A percentile compares a stretch with the other conserved stretches of the same genome.
Conservation (phyloP, 495 filamentous ascomycete genomes). For the Podospora anserina region DNA sequence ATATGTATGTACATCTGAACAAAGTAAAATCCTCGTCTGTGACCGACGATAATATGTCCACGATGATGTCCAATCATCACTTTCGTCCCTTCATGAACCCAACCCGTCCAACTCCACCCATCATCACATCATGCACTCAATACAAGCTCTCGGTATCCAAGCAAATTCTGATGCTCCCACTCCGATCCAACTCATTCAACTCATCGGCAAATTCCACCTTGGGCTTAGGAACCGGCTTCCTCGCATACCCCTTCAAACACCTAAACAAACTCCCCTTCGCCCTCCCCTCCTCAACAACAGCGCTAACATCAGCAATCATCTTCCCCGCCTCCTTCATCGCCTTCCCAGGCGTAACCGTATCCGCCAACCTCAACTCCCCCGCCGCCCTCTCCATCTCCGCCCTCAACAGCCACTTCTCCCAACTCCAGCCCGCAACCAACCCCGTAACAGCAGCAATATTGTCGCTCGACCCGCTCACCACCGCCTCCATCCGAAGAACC, state of each 20-base stretch:
- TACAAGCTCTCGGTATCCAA: constrained; percentile 20
- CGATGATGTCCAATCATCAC: background rate
- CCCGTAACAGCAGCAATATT: constrained; percentile 73
- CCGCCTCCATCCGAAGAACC: constrained; percentile 60
- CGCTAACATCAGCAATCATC: constrained; percentile 71
- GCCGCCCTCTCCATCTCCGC: constrained; percentile 79
- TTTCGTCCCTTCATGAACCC: background rate
- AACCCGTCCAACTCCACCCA: background rate
- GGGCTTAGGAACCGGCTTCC: constrained; percentile 60
- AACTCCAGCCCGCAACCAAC: constrained; percentile 82
- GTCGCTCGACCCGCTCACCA: constrained; percentile 66
- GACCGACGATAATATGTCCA: background rate
- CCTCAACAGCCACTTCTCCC: constrained; percentile 94
- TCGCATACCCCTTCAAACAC: constrained; percentile 80
- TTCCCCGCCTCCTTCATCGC: constrained; percentile 48
- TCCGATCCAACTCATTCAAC: constrained; percentile 17
- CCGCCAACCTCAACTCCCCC: constrained; percentile 55
- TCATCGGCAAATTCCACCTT: constrained; percentile 8
- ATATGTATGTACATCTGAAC: background rate
- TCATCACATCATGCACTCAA: background rate
- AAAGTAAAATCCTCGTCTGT: background rate
- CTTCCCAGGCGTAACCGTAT: constrained; percentile 43
- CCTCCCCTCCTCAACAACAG: constrained; percentile 80
- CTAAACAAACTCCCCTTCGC: constrained; percentile 79
- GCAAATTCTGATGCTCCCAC: constrained; percentile 22